Percentiles rank a stretch among this genome's conserved stretches.
Conservation (phyloP, 2,329 filamentous ascomycete species). For the Cercospora sp. region DNA sequence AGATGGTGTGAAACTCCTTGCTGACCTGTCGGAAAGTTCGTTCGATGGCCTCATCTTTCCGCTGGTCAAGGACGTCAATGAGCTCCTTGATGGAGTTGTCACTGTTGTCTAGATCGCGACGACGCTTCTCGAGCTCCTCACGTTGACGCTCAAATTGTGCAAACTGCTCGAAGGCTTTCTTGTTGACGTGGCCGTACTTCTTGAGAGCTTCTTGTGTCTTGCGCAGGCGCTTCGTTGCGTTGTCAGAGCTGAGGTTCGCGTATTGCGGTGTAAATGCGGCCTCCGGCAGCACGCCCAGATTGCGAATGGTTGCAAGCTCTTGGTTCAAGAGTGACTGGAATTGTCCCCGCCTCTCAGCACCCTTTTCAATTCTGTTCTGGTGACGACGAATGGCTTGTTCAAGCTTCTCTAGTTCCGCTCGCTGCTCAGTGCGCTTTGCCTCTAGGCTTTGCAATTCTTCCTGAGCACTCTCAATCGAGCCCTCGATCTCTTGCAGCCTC, state of each 20-base stretch:
- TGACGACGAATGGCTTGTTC: slow-evolving; percentile 77
- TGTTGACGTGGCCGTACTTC: slow-evolving; percentile 98
- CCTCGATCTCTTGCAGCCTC: slow-evolving; percentile 73
- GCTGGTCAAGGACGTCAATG: slow-evolving; percentile 86
- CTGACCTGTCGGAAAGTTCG: slow-evolving; percentile 98
- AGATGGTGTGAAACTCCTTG: slow-evolving; percentile 86
- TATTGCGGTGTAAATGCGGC: slow-evolving; percentile 86
- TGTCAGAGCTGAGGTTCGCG: slow-evolving; percentile 75
- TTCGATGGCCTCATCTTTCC: slow-evolving; percentile 97
- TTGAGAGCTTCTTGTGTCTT: slow-evolving; percentile 91
- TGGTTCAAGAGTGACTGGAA: slow-evolving; percentile 76
- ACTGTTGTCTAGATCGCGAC: slow-evolving; percentile 82
- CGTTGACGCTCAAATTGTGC: slow-evolving; percentile 94
- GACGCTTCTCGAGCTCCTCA: slow-evolving; percentile 78
- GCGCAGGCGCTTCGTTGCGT: slow-evolving; percentile 67
- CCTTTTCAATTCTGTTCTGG: slow-evolving; percentile 89
- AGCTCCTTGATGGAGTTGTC: slow-evolving; percentile 88
- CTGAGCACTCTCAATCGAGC: slow-evolving; percentile 63
- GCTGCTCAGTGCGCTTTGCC: slow-evolving; percentile 61
- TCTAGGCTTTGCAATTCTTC: slow-evolving; percentile 59
- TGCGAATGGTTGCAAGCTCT: slow-evolving; percentile 83
- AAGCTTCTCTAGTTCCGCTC: slow-evolving; percentile 73
- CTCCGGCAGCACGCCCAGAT: slow-evolving; percentile 88
- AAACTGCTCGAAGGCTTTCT: slow-evolving; percentile 99
- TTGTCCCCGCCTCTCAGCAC: slow-evolving; percentile 81